These are phyloP conservation scores for Phytophthora tentaculata DNA, from an alignment of 352 stramenopile genomes.

Conservation along the genomic window DNA sequence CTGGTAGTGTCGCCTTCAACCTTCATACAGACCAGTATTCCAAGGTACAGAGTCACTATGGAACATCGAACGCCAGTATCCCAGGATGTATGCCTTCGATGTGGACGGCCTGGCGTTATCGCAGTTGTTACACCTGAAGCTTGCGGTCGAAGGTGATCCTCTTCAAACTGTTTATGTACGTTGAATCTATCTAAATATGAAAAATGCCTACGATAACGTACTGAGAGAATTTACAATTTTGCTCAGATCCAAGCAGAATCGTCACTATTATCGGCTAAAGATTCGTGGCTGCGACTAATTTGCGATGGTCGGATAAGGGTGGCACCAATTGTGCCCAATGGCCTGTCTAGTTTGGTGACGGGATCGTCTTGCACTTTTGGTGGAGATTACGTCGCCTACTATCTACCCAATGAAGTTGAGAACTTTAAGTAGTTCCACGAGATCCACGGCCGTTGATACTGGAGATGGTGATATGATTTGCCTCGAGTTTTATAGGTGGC, in stretches of 20 bases:
- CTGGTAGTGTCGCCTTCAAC: background rate
- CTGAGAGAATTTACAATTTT: background rate
- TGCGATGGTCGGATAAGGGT: background rate
- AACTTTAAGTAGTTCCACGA: background rate
- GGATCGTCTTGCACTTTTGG: background rate
- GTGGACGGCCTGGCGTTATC: constrained; percentile 24
- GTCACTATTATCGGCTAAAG: background rate
- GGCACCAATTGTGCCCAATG: background rate
- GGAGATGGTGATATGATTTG: background rate
- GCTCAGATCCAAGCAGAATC: background rate
- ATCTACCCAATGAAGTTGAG: background rate
- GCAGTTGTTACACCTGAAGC: constrained; percentile 16
- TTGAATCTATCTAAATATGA: background rate
- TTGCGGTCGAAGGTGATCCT: background rate
- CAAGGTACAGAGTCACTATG: background rate
- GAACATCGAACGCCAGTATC: background rate
- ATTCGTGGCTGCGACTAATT: background rate
- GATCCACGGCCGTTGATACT: background rate
- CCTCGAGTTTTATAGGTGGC: constrained; percentile 5
- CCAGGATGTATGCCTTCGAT: constrained; percentile 22
- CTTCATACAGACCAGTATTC: background rate
- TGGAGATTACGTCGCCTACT: background rate
- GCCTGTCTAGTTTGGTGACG: background rate
- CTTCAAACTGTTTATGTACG: background rate
- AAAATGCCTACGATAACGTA: background rate